Conservation (phyloP, 1,139 yeast genomes). For the Geotrichum carabidarum region DNA sequence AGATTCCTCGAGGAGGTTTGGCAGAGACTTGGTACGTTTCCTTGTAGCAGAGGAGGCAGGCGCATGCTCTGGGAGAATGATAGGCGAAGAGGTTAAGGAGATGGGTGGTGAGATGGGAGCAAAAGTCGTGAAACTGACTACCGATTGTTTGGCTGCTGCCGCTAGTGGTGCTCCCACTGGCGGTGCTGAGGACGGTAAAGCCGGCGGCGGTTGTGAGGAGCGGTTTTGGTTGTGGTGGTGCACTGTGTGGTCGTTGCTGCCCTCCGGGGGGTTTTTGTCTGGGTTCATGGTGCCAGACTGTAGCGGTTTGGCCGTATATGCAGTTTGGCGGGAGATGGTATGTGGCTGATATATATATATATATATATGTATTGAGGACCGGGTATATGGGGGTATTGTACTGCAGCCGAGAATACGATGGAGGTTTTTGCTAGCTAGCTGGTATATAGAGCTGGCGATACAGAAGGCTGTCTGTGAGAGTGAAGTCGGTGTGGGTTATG, state of each 20-base stretch:
- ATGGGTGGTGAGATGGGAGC: slow-evolving; percentile 9
- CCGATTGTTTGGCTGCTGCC: neutral
- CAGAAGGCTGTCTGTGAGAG: no score
- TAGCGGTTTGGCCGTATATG: neutral
- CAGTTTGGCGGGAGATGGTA: no score
- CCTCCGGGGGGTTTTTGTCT: neutral
- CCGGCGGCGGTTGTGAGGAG: neutral
- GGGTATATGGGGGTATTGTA: no score
- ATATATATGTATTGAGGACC: no score
- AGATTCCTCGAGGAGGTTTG: slow-evolving; percentile 24
- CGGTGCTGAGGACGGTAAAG: neutral
- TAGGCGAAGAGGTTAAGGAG: slow-evolving; percentile 3
- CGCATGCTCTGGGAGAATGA: neutral
- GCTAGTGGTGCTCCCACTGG: neutral
- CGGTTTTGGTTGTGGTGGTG: neutral
- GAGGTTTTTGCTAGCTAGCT: no score
- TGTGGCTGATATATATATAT: no score
- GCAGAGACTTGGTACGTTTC: slow-evolving; percentile 27
- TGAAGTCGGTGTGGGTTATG: neutral
- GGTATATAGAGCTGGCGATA: no score
- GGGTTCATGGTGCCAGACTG: neutral
- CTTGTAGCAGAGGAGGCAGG: slow-evolving; percentile 12
- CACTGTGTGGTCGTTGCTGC: neutral
- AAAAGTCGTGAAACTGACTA: neutral
- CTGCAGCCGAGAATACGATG: no score